Conservation (phyloP, 441 rosid species). For the Euphorbia celastroides region DNA sequence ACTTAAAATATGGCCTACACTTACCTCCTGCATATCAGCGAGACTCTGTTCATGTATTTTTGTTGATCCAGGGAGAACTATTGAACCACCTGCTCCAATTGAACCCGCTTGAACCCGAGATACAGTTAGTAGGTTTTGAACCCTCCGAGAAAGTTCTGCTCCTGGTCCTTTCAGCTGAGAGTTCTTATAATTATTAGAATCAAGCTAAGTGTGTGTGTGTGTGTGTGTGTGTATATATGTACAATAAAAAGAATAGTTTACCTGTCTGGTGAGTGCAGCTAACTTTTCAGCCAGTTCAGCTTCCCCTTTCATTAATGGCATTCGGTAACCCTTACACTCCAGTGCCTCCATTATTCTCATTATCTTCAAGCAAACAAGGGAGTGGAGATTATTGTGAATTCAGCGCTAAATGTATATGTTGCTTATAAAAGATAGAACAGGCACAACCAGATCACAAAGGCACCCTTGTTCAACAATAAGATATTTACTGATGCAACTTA, state of each 20-base stretch:
- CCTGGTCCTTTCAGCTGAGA: constrained; percentile 94
- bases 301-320: constrained; percentile 87
- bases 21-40: constrained; percentile 96
- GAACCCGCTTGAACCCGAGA: constrained; percentile 77
- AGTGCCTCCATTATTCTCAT: constrained; percentile 92
- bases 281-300: constrained; percentile 87
- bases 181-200: constrained; percentile 19
- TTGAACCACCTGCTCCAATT: constrained; percentile 52
- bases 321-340: constrained; percentile 81
- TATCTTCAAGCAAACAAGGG: constrained; percentile 37
- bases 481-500: neutral
- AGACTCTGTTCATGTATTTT: constrained; percentile 96
- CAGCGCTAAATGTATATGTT: neutral
- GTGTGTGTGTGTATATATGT: too few relatives aligned
- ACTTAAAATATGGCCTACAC: constrained; percentile 4
- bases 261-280: constrained; percentile 82
- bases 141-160: constrained; percentile 93
- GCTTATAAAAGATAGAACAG: neutral
- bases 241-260: constrained; percentile 23
- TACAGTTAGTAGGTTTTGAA: constrained; percentile 65
- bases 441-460: neutral
- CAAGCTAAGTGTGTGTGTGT: constrained; percentile 6
- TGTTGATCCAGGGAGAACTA: constrained; percentile 89
- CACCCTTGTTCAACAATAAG: neutral
- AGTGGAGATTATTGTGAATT: constrained; percentile 19